phyloP scores from a whole-genome alignment of 1,284 basidiomycete genomes.

The Xanthoconium separans region DNA sequence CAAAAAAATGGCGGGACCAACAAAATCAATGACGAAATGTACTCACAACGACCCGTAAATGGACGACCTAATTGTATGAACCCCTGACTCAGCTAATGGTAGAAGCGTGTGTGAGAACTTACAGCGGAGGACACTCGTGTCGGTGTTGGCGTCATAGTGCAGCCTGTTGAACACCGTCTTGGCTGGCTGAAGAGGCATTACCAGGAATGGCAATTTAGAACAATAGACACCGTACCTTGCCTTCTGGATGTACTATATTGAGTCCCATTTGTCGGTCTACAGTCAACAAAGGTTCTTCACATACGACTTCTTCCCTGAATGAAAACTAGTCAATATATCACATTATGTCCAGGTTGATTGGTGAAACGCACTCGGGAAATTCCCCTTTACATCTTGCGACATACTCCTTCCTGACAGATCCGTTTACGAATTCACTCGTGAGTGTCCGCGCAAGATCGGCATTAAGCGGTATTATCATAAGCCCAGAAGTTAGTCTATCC shows the following conservation, averaged over 20 bases:
- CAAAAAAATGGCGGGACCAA: neutral
- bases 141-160: constrained; percentile 78
- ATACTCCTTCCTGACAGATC: constrained; percentile 87
- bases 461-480: constrained; percentile 92
- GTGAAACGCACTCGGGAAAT: constrained; percentile 71
- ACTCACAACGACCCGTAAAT: constrained; percentile 84
- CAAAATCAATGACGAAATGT: neutral
- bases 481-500: constrained; percentile 92
- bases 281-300: constrained; percentile 87
- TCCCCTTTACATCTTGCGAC: constrained; percentile 81
- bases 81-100: constrained; percentile 5
- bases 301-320: constrained; percentile 71
- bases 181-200: constrained; percentile 55
- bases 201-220: neutral
- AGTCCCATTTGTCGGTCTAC: constrained; percentile 96
- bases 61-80: constrained; percentile 62
- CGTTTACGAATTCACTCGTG: constrained; percentile 79
- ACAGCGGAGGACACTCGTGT: constrained; percentile 92
- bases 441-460: constrained; percentile 70
- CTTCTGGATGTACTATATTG: constrained; percentile 92
- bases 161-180: constrained; percentile 89
- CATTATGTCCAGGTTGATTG: neutral
- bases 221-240: constrained; percentile 59
- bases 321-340: neutral
- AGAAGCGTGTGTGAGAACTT: constrained; percentile 28